Conservation (phyloP, 345 rosid species). For the Mercurialis annua region DNA sequence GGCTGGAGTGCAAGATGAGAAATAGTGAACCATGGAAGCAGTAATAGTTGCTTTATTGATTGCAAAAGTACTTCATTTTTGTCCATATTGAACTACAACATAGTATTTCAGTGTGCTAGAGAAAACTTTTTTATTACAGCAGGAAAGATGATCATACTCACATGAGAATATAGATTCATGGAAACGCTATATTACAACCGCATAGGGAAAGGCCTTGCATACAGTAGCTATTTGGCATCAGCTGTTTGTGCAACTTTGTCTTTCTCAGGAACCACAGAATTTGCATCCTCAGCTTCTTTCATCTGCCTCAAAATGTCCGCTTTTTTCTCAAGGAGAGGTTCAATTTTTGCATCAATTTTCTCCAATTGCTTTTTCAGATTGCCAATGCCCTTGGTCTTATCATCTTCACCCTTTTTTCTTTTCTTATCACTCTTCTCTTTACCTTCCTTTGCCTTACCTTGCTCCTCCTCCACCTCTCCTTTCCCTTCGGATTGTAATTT, state of each 20-base stretch:
- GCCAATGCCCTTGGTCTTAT: slow-evolving; percentile 39
- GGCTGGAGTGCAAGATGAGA: background rate
- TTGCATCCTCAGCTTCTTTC: slow-evolving; percentile 46
- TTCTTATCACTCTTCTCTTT: slow-evolving; percentile 43
- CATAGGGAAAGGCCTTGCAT: background rate
- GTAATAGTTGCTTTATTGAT: slow-evolving; percentile 1
- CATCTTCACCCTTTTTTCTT: slow-evolving; percentile 42
- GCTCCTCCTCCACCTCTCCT: slow-evolving; percentile 27
- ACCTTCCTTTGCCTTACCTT: slow-evolving; percentile 20
- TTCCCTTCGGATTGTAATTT: slow-evolving; percentile 20
- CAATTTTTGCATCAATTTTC: slow-evolving; percentile 53
- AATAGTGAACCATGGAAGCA: background rate
- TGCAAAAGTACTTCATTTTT: background rate
- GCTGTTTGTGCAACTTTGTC: slow-evolving; percentile 10
- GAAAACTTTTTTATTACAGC: background rate
- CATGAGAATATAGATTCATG: background rate
- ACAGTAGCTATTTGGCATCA: slow-evolving; percentile 1
- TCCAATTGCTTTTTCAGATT: slow-evolving; percentile 53
- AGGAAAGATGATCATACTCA: background rate
- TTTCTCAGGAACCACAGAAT: slow-evolving; percentile 15
- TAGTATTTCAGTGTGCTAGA: background rate
- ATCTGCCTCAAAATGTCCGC: slow-evolving; percentile 51
- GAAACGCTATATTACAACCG: background rate
- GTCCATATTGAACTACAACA: background rate
- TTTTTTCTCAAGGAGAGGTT: slow-evolving; percentile 45